Percentiles rank a stretch among this genome's conserved stretches.
phyloP scores from a whole-genome alignment of 179 eudicot genomes.

The Gypsophila paniculata region DNA sequence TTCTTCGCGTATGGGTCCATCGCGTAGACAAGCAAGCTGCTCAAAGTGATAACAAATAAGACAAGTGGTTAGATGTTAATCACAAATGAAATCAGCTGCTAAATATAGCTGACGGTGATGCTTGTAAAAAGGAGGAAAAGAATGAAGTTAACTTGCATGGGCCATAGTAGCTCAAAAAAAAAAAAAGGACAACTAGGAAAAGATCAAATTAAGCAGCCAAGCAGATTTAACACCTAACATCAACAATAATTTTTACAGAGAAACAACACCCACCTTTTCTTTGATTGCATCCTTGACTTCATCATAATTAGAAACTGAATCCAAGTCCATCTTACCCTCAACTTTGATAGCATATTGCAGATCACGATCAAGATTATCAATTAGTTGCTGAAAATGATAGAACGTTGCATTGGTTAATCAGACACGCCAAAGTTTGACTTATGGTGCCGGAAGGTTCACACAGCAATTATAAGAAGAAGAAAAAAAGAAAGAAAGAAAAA shows the following conservation, averaged over 20 bases:
- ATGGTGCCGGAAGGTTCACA: not conserved
- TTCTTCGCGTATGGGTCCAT: constrained; percentile 86
- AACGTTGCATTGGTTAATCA: constrained; percentile 14
- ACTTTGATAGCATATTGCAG: constrained; percentile 94
- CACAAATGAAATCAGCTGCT: not conserved
- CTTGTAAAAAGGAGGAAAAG: no score
- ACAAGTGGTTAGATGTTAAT: constrained; percentile 4
- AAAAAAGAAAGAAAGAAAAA: not conserved
- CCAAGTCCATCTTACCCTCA: constrained; percentile 96
- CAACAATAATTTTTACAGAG: constrained; percentile 14
- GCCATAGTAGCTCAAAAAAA: not conserved
- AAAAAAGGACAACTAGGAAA: not conserved
- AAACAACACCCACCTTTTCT: constrained; percentile 61
- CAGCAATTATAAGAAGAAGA: not conserved
- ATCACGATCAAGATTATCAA: constrained; percentile 94
- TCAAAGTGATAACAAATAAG: constrained; percentile 10
- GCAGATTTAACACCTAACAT: constrained; percentile 1
- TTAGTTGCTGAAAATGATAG: constrained; percentile 59
- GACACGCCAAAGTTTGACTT: not conserved
- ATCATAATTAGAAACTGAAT: constrained; percentile 66
- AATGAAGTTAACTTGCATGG: not conserved
- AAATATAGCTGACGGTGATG: not conserved
- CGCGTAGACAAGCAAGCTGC: constrained; percentile 71
- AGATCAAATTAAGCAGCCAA: not conserved
- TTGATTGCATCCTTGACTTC: constrained; percentile 74